These are phyloP conservation scores for Forsythia viridissima DNA, from an alignment of 257 asterid species.

Conservation along the genomic window DNA sequence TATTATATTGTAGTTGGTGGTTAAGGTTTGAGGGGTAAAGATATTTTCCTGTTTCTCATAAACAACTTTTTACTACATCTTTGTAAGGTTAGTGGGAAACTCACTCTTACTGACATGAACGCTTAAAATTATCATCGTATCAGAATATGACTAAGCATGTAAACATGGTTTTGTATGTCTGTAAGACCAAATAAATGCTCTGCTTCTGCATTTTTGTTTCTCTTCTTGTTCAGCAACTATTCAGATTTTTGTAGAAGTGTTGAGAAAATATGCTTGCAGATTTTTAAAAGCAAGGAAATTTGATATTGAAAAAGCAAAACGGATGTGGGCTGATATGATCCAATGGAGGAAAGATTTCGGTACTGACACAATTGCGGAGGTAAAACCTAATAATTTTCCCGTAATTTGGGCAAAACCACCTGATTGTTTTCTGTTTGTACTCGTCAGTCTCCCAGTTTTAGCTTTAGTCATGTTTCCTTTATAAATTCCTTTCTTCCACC, in stretches of 20 bases:
- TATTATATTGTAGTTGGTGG: neutral
- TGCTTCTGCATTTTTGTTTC: neutral
- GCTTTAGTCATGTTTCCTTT: slow-evolving; percentile 7
- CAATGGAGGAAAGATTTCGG: slow-evolving; percentile 98
- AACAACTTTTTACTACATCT: neutral
- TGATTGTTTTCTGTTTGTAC: neutral
- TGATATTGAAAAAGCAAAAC: slow-evolving; percentile 83
- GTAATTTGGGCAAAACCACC: neutral
- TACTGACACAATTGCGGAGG: slow-evolving; percentile 78
- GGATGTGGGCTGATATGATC: slow-evolving; percentile 99
- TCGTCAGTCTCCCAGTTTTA: neutral
- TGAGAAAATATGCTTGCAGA: slow-evolving; percentile 45
- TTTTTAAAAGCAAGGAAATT: slow-evolving; percentile 93
- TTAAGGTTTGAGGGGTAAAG: slow-evolving; percentile 4
- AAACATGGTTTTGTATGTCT: neutral
- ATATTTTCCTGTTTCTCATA: neutral
- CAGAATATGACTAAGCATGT: neutral
- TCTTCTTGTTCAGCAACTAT: slow-evolving; percentile 23
- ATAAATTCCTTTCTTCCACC: slow-evolving; percentile 16
- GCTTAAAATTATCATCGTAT: neutral
- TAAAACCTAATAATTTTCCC: slow-evolving; percentile 16
- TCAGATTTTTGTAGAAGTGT: neutral
- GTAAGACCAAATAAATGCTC: neutral
- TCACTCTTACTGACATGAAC: neutral
- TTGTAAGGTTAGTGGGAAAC: neutral